Base-by-base conservation (phyloP, 345 rosid species). In the Noccaea caerulescens region DNA sequence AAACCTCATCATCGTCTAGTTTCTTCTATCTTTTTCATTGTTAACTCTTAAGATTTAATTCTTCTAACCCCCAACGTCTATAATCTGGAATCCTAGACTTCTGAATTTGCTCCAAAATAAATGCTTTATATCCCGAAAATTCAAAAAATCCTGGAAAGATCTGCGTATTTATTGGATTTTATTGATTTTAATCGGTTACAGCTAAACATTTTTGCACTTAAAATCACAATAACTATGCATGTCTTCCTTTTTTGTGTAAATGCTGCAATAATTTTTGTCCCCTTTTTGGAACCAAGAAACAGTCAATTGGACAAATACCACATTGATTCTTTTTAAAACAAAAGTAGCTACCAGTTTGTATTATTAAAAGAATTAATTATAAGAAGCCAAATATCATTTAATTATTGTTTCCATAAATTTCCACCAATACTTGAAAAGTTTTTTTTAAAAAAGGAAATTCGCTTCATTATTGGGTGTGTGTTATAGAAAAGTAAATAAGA, bases 231-330 rank as follows among this genome's bases (percentile, higher is more conserved):
- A 68, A 43, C 50, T 75, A 56, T 34, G 39, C 13, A 1, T 34
- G 58, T 68, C 74, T 68, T 61, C 74, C 63, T 9, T 61, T 75
- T 55, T 12, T 30, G 67, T 68, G 79, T 75, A 62, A 75, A 54
- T 69, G 70, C 53, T 46, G 39, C 59, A 62, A 69, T 75, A 68
- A 75, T 50, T 68, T 44, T 8, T 68, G 59, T 61, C 4, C 52
- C 62, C 67, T 32, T 66, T 58, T 58, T 50, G 68, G 68, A 66
- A 74, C 62, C 63, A 67, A 59, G 72, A 74, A 44, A 53, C 69
- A 68, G 64, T 68, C 62, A 44, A 37, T 68, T 53, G 64, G 44
- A 64, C 52, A 53, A 46, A 72, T 56, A 45, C 51, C 11, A 64
- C 50, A 68, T 0, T 67, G 5, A 13, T 52, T 52, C 8, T 51